Conservation (phyloP, 176 grass and related monocot species). For the Avena atlantica region DNA sequence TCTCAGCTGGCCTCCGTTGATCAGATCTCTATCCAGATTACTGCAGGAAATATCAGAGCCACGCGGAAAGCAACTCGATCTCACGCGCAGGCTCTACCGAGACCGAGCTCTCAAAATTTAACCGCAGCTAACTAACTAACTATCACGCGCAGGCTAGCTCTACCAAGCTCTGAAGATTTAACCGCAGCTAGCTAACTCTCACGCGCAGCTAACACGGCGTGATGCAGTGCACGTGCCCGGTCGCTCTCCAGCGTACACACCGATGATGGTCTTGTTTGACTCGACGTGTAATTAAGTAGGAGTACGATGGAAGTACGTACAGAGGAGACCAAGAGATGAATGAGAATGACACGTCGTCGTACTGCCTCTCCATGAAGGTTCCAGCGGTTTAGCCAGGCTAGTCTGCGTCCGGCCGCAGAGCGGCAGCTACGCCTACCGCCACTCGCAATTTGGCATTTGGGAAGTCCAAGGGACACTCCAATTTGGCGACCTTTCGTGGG, state of each 20-base stretch:
- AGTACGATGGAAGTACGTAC: background rate
- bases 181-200: background rate
- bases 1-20: background rate
- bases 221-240: background rate
- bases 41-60: background rate
- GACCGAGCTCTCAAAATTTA: background rate
- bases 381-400: background rate
- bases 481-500: background rate
- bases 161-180: background rate
- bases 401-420: background rate
- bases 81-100: background rate
- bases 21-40: background rate
- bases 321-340: background rate
- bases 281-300: background rate
- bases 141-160: background rate
- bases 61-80: background rate
- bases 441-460: background rate
- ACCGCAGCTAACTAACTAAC: no score
- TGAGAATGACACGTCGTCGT: background rate
- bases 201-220: constrained; percentile 14
- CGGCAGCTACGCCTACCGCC: background rate
- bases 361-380: background rate
- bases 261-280: background rate
- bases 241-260: background rate
- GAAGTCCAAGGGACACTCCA: background rate